Base-by-base conservation (phyloP, 2,329 filamentous ascomycete species). In the Sporothrix sp. region DNA sequence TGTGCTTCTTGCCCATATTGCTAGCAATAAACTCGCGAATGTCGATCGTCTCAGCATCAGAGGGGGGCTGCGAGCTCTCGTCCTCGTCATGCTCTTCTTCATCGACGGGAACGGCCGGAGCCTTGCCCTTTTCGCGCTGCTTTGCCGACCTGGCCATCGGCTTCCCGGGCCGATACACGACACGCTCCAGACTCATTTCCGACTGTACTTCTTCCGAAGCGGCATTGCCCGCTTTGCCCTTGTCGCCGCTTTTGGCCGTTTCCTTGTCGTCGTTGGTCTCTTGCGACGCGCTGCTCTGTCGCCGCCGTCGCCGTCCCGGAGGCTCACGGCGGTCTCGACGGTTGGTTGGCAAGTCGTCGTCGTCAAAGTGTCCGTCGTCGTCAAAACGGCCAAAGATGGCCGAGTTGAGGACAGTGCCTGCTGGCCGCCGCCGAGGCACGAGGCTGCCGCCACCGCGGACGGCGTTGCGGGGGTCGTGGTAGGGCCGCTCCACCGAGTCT, bases 21-120 rank as follows among this genome's bases (percentile, higher is more conserved):
- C 39, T 49, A 3, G 28, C 16, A 6, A 23, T 3, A 3, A 23
- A 8, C 3, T 45, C 27, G 3, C 47, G 47, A 1, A 47, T 39
- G 21, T 53, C 38, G 8, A 47, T 16, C 1, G 47, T 50, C 9
- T 53, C 51, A 4, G 43, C 51, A 2, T 53, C 51, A 2, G 48
- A 38, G 18, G 37, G 11, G 10, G 23, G 43, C 39, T 14, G 38
- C 28, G 30, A 18, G 18, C 18, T 45, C 27, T 23, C 42, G 18
- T 48, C 45, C 4, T 32, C 36, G 14, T 45, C 18, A 18, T 11
- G 9, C 4, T 32, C 16, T 4, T 14, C 43, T 14, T 5, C 4
- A 18, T 28, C 25, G 25, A 6, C 25, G 25, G 6, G 25, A 28
- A 10, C 5, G 25, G 30, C 20, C 43, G 33, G 33, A 1, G 7